These are phyloP conservation scores for Talaromyces sp. DNA, from an alignment of 2,329 filamentous ascomycete species.

Conservation along the genomic window DNA sequence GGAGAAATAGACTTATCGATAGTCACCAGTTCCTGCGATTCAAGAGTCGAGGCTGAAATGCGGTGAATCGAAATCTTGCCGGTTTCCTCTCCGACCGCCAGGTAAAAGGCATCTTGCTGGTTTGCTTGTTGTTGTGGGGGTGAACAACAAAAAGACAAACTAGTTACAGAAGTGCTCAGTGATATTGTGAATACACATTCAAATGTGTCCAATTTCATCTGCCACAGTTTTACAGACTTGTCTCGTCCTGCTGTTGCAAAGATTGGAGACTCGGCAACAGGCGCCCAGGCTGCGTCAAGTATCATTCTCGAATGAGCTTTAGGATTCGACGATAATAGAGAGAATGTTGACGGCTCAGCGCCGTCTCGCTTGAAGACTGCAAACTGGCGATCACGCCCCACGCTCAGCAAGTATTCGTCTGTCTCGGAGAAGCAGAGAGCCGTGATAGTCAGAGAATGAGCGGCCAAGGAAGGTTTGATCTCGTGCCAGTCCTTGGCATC, in stretches of 20 bases:
- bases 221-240: slow-evolving; percentile 74
- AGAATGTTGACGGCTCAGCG: slow-evolving; percentile 44
- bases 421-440: slow-evolving; percentile 72
- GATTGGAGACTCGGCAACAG: slow-evolving; percentile 34
- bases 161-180: slow-evolving; percentile 59
- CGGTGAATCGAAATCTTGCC: slow-evolving; percentile 40
- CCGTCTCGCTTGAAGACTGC: slow-evolving; percentile 62
- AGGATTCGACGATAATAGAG: slow-evolving; percentile 58
- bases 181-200: slow-evolving; percentile 49
- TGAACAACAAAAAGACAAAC: slow-evolving; percentile 60
- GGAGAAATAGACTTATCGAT: slow-evolving; percentile 44
- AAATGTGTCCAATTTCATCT: slow-evolving; percentile 32
- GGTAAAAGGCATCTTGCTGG: slow-evolving; percentile 24
- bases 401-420: slow-evolving; percentile 71
- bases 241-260: slow-evolving; percentile 91
- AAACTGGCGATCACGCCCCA: slow-evolving; percentile 90
- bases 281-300: slow-evolving; percentile 78
- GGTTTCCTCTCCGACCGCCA: slow-evolving; percentile 44
- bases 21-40: slow-evolving; percentile 22
- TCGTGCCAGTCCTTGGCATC: slow-evolving; percentile 85
- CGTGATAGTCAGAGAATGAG: slow-evolving; percentile 81
- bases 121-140: slow-evolving; percentile 18
- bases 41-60: slow-evolving; percentile 26
- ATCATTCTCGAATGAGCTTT: slow-evolving; percentile 94
- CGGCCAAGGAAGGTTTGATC: slow-evolving; percentile 72